phyloP scores from a whole-genome alignment of 305 asterid genomes.

The Fraxinus latifolia region DNA sequence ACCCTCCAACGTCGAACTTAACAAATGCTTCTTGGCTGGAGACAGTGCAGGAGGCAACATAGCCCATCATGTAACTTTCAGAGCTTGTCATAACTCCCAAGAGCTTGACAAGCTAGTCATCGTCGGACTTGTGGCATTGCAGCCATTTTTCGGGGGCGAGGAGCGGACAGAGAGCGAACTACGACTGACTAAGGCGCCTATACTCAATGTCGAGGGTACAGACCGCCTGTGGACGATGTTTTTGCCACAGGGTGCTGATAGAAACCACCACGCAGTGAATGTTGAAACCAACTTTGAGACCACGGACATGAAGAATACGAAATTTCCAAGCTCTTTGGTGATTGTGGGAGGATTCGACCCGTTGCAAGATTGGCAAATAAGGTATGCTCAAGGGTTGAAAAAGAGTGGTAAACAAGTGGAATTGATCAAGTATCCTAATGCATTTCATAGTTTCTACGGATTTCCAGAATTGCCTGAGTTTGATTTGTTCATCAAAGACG shows the following conservation, averaged over 20 bases:
- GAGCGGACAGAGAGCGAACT: conserved; percentile 47
- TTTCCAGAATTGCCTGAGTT: conserved; percentile 38
- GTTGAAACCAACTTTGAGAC: conserved; percentile 20
- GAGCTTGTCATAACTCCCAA: conserved; percentile 15
- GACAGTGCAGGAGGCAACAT: conserved; percentile 58
- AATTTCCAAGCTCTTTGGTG: conserved; percentile 39
- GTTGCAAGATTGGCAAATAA: conserved; percentile 44
- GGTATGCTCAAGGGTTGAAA: conserved; percentile 35
- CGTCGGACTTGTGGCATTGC: conserved; percentile 28
- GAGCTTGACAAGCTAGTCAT: conserved; percentile 25
- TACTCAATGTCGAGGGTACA: conserved; percentile 13
- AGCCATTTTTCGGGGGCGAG: conserved; percentile 51
- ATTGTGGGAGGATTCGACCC: conserved; percentile 45
- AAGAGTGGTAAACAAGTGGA: conserved; percentile 34
- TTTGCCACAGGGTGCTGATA: conserved; percentile 36
- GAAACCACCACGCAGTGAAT: conserved; percentile 43
- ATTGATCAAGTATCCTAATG: conserved; percentile 31
- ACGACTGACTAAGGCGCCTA: conserved; percentile 26
- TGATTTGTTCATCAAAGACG: conserved; percentile 23
- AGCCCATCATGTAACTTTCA: conserved; percentile 36
- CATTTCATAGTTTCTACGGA: conserved; percentile 40
- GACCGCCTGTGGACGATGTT: conserved; percentile 39
- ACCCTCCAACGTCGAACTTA: conserved; percentile 32
- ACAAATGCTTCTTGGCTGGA: conserved; percentile 38
- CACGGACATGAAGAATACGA: conserved; percentile 14